Evolutionary conservation across 2,329 filamentous ascomycete species (phyloP).

Genomic region (Penicillium sp.): DNA sequence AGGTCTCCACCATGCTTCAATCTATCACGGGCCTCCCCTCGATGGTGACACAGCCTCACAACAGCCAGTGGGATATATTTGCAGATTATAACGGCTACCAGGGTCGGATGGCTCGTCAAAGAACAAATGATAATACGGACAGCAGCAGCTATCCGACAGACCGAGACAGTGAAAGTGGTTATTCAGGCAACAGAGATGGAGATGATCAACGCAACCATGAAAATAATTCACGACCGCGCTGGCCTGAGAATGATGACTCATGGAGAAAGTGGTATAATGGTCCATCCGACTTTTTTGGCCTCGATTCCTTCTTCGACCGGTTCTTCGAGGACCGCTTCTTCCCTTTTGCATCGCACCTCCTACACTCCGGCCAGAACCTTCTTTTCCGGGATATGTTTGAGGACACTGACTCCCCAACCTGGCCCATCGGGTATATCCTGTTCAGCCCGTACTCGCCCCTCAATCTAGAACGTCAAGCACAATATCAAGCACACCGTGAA

Average conservation of each 20-base stretch:
- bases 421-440: constrained; percentile 45
- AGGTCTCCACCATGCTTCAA: constrained; percentile 54
- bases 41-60: constrained; percentile 29
- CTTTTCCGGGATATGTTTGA: constrained; percentile 33
- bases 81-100: constrained; percentile 30
- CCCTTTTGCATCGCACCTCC: constrained; percentile 27
- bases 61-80: constrained; percentile 37
- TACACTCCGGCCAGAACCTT: constrained; percentile 28
- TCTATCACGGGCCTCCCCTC: constrained; percentile 50
- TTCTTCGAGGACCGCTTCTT: constrained; percentile 32
- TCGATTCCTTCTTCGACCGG: constrained; percentile 37
- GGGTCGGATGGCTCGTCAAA: constrained; percentile 18
- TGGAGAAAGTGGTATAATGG: constrained; percentile 10
- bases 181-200: constrained; percentile 3
- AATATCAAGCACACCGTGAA: constrained; percentile 26
- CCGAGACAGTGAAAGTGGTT: constrained; percentile 4
- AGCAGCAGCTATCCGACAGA: constrained; percentile 8
- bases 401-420: constrained; percentile 36
- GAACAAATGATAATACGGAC: constrained; percentile 10
- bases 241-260: constrained; percentile 21
- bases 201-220: constrained; percentile 7
- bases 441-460: constrained; percentile 55
- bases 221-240: constrained; percentile 8
- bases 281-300: constrained; percentile 27
- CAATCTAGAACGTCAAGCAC: constrained; percentile 49